phyloP scores from a whole-genome alignment of 1,139 yeast species.

The Scheffersomyces insectosa region DNA sequence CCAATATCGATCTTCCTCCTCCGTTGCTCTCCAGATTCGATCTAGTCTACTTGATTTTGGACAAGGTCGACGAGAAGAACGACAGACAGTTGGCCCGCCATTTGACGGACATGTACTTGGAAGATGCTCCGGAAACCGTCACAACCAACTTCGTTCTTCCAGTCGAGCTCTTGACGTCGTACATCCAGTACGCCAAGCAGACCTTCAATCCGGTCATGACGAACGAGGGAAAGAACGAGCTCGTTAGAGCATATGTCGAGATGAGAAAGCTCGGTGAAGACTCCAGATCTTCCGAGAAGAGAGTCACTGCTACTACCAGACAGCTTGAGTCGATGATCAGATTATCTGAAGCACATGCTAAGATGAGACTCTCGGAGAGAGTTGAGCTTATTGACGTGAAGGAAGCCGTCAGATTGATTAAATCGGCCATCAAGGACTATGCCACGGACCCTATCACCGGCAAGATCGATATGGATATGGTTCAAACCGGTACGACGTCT shows the following conservation, averaged over 20 bases:
- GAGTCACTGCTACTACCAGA: slow-evolving; percentile 97
- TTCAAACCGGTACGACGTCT: slow-evolving; percentile 92
- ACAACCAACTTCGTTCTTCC: slow-evolving; percentile 70
- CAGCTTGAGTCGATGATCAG: slow-evolving; percentile 68
- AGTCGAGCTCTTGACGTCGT: slow-evolving; percentile 80
- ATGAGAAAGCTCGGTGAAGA: slow-evolving; percentile 97
- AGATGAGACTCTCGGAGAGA: slow-evolving; percentile 74
- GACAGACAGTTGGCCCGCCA: slow-evolving; percentile 90
- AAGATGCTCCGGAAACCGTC: slow-evolving; percentile 79
- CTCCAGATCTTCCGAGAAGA: slow-evolving; percentile 76
- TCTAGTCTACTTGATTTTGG: slow-evolving; percentile 86
- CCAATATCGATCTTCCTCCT: slow-evolving; percentile 95
- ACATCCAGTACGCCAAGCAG: slow-evolving; percentile 91
- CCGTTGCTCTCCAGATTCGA: slow-evolving; percentile 94
- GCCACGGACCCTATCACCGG: slow-evolving; percentile 98
- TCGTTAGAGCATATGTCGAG: slow-evolving; percentile 87
- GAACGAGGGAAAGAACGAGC: slow-evolving; percentile 76
- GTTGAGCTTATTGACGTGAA: slow-evolving; percentile 85
- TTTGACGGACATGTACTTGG: slow-evolving; percentile 87
- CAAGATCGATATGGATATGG: slow-evolving; percentile 93
- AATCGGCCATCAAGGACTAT: slow-evolving; percentile 93
- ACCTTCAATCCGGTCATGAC: slow-evolving; percentile 76
- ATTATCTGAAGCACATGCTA: slow-evolving; percentile 94
- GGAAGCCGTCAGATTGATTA: slow-evolving; percentile 90
- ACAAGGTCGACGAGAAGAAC: slow-evolving; percentile 82